A percentile compares a stretch with the other conserved stretches of the same genome.
Evolutionary conservation across 495 filamentous ascomycete species (phyloP).

Genomic region (Echria macrotheca): DNA sequence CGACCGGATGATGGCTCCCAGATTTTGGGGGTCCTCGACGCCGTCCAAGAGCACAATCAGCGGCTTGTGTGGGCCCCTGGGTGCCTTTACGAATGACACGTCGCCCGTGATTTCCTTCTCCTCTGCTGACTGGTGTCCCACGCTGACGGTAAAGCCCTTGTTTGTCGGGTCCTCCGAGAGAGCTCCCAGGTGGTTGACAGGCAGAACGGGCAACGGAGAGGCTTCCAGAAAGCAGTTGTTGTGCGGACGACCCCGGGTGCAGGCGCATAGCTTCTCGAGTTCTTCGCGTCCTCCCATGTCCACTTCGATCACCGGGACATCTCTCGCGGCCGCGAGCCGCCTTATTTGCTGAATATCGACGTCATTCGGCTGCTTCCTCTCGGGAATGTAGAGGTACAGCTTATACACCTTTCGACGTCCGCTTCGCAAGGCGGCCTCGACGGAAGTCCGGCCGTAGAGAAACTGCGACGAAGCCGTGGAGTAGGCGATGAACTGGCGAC

Average conservation of each 20-base stretch:
- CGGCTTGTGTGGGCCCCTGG: conserved; percentile 55
- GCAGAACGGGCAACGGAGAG: conserved; percentile 71
- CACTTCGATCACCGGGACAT: conserved; percentile 50
- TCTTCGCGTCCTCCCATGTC: conserved; percentile 44
- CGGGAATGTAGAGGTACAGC: conserved; percentile 66
- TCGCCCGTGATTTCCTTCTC: conserved; percentile 66
- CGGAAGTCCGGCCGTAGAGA: conserved; percentile 75
- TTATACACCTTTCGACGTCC: conserved; percentile 70
- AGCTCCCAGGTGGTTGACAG: conserved; percentile 54
- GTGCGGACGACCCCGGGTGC: conserved; percentile 77
- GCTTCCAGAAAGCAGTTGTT: conserved; percentile 88
- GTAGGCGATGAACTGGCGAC: conserved; percentile 66
- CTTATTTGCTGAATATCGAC: conserved; percentile 43
- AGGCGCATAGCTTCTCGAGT: conserved; percentile 68
- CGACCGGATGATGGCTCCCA: conserved; percentile 82
- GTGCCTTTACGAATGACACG: conserved; percentile 36
- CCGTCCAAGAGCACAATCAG: conserved; percentile 77
- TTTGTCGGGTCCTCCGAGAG: conserved; percentile 35
- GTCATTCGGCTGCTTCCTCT: conserved; percentile 8
- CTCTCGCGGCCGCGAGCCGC: conserved; percentile 52
- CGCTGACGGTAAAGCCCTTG: conserved; percentile 48
- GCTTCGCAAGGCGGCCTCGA: conserved; percentile 73
- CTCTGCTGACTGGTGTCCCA: conserved; percentile 66
- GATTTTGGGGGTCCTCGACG: conserved; percentile 83
- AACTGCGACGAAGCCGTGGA: conserved; percentile 86